phyloP scores from a whole-genome alignment of 2,329 filamentous ascomycete species.

The Trichophaea hybrida region DNA sequence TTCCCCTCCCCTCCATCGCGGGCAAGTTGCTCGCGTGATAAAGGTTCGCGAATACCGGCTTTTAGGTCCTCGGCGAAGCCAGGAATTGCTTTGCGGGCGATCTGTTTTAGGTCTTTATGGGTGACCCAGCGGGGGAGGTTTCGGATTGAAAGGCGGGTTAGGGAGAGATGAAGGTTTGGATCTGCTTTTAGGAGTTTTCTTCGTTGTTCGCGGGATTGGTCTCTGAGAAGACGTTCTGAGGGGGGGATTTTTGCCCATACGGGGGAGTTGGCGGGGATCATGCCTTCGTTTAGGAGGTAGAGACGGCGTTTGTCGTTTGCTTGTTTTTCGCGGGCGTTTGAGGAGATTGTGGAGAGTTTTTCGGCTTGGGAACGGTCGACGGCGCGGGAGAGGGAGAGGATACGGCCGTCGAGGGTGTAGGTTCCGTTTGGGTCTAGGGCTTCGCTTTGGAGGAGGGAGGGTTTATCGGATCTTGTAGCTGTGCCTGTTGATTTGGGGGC shows the following conservation, averaged over 20 bases:
- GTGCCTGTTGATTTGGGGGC: slow-evolving; percentile 48
- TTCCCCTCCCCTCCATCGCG: slow-evolving; percentile 68
- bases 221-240: slow-evolving; percentile 72
- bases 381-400: slow-evolving; percentile 70
- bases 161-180: slow-evolving; percentile 70
- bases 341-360: slow-evolving; percentile 56
- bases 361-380: slow-evolving; percentile 71
- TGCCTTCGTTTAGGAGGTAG: slow-evolving; percentile 76
- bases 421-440: slow-evolving; percentile 63
- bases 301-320: slow-evolving; percentile 83
- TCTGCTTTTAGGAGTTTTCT: slow-evolving; percentile 85
- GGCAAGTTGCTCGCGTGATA: slow-evolving; percentile 78
- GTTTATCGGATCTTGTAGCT: slow-evolving; percentile 36
- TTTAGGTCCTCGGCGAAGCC: slow-evolving; percentile 88
- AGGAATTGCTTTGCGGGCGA: slow-evolving; percentile 83
- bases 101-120: slow-evolving; percentile 77
- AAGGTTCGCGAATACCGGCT: slow-evolving; percentile 53
- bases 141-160: slow-evolving; percentile 79
- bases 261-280: slow-evolving; percentile 60
- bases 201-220: slow-evolving; percentile 72
- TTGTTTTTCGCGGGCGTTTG: slow-evolving; percentile 45
- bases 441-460: slow-evolving; percentile 75
- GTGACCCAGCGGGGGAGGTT: slow-evolving; percentile 75
- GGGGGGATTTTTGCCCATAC: slow-evolving; percentile 63
- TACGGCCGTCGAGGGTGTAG: slow-evolving; percentile 81